Evolutionary conservation across 2,329 filamentous ascomycete genomes (phyloP).

Genomic region (Leptographium radiaticola): DNA sequence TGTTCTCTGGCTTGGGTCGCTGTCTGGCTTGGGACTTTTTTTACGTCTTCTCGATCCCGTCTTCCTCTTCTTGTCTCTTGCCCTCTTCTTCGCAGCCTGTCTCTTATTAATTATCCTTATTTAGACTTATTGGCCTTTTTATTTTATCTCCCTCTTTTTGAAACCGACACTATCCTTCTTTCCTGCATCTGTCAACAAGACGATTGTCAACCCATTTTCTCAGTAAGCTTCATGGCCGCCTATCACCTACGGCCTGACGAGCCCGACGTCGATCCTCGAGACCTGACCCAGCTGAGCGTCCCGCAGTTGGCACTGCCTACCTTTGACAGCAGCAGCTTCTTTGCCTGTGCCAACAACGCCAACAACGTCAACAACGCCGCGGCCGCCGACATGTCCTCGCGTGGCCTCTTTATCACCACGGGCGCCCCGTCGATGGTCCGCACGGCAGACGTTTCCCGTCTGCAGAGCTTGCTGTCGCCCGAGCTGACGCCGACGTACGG

Average conservation of each 20-base stretch:
- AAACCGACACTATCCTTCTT: no score
- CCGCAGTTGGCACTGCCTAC: not conserved
- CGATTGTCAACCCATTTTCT: no score
- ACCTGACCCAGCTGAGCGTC: not conserved
- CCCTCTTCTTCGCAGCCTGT: no score
- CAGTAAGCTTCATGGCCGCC: not conserved
- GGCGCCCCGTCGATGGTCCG: not conserved
- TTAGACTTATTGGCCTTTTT: no score
- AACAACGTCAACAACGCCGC: not conserved
- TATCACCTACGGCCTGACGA: not conserved
- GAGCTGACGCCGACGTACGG: not conserved
- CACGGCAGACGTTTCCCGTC: not conserved
- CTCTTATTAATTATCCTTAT: no score
- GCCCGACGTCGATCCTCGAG: not conserved
- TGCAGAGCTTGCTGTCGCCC: not conserved
- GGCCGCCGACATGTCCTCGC: not conserved
- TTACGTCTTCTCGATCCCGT: no score
- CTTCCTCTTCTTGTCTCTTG: no score
- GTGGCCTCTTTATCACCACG: not conserved
- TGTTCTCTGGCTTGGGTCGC: no score
- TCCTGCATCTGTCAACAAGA: no score
- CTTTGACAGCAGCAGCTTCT: not conserved
- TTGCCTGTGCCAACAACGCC: not conserved
- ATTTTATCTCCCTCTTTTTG: no score
- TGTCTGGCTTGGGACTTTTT: no score